phyloP scores from a whole-genome alignment of 257 asterid genomes.

The Nicotiana knightiana region DNA sequence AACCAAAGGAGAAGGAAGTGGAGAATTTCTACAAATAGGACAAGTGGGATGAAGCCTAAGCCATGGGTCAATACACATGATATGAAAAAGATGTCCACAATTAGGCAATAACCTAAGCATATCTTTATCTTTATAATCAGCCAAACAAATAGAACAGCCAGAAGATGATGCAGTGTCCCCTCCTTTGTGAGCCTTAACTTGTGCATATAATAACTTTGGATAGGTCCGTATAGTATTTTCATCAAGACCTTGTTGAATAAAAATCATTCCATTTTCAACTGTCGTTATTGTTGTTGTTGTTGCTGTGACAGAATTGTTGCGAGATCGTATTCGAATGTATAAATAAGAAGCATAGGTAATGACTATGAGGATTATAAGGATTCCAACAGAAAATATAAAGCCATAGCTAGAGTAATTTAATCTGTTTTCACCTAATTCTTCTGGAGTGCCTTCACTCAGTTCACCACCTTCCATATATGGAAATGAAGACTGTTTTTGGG shows the following conservation, averaged over 20 bases:
- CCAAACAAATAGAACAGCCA: slow-evolving; percentile 57
- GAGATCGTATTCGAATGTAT: slow-evolving; percentile 6
- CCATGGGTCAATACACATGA: slow-evolving; percentile 60
- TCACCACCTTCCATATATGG: not conserved
- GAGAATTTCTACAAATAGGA: slow-evolving; percentile 58
- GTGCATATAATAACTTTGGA: slow-evolving; percentile 37
- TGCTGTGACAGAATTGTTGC: not conserved
- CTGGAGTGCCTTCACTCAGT: not conserved
- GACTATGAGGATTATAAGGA: slow-evolving; percentile 21
- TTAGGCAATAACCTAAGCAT: slow-evolving; percentile 45
- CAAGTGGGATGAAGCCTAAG: slow-evolving; percentile 41
- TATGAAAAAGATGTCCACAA: slow-evolving; percentile 58
- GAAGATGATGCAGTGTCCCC: slow-evolving; percentile 15
- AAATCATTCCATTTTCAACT: not conserved
- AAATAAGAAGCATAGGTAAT: slow-evolving; percentile 27
- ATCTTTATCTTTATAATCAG: slow-evolving; percentile 54
- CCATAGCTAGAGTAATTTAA: slow-evolving; percentile 28
- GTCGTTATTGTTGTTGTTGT: not conserved
- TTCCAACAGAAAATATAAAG: slow-evolving; percentile 28
- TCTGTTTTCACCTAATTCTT: not conserved
- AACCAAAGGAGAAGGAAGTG: slow-evolving; percentile 12
- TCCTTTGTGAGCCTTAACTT: slow-evolving; percentile 21
- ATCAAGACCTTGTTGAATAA: slow-evolving; percentile 22
- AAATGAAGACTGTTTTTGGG: too few species aligned
- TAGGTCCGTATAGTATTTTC: slow-evolving; percentile 29